A percentile compares a stretch with the other conserved stretches of the same genome.
phyloP scores from a whole-genome alignment of 2,329 filamentous ascomycete genomes.

The Fusarium tjaetaba region DNA sequence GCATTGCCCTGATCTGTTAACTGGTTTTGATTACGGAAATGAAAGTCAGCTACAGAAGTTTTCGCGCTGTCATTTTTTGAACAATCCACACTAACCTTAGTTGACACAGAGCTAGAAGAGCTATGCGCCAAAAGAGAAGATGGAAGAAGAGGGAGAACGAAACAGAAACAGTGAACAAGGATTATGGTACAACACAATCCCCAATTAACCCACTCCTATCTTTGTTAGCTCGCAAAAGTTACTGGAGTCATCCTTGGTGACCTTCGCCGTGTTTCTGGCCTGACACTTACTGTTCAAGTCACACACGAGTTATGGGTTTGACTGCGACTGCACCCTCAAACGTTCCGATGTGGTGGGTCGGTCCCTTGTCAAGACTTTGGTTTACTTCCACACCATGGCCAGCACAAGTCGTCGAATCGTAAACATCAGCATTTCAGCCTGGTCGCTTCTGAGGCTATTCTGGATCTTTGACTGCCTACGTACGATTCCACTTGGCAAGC shows the following conservation, averaged over 20 bases:
- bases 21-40: not conserved
- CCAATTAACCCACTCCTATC: not conserved
- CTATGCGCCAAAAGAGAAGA: not conserved
- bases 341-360: conserved; percentile 10
- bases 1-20: not conserved
- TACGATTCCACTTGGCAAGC: not conserved
- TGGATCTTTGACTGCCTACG: conserved; percentile 3
- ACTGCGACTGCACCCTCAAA: conserved; percentile 25
- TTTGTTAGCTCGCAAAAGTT: not conserved
- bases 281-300: conserved; percentile 16
- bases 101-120: not conserved
- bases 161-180: conserved; percentile 7
- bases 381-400: conserved; percentile 6
- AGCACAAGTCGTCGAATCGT: not conserved
- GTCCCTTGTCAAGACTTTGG: conserved; percentile 13
- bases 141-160: conserved; percentile 11
- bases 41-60: not conserved
- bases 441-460: conserved; percentile 5
- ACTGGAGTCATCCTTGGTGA: conserved; percentile 1
- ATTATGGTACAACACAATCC: not conserved
- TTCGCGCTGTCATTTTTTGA: not conserved
- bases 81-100: not conserved
- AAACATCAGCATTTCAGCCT: not conserved
- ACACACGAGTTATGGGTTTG: conserved; percentile 16
- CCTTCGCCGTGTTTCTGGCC: conserved; percentile 19